phyloP scores from a whole-genome alignment of 2,329 filamentous ascomycete species.

The Albophoma yamanashiensis region DNA sequence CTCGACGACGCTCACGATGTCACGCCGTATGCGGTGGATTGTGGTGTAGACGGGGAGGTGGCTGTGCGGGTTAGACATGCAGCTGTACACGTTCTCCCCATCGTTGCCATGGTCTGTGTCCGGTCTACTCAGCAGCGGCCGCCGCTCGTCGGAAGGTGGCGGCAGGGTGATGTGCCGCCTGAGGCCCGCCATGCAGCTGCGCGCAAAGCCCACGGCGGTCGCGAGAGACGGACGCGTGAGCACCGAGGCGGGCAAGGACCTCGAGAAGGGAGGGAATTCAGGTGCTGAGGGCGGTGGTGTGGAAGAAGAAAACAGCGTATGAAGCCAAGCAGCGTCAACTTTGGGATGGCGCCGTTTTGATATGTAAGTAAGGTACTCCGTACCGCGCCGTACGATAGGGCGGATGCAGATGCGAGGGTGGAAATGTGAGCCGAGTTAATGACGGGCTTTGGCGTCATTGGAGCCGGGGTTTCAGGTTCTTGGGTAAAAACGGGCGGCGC shows the following conservation, averaged over 20 bases:
- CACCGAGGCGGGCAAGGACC: not conserved
- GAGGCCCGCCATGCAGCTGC: slow-evolving; percentile 8
- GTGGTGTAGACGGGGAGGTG: slow-evolving; percentile 65
- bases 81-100: slow-evolving; percentile 35
- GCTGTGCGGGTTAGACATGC: slow-evolving; percentile 45
- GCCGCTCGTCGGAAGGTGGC: slow-evolving; percentile 19
- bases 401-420: not conserved
- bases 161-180: slow-evolving; percentile 20
- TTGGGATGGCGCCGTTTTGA: not conserved
- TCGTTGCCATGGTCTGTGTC: slow-evolving; percentile 18
- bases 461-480: not conserved
- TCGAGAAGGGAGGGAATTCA: not conserved
- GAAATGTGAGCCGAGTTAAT: not conserved
- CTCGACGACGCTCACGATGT: slow-evolving; percentile 53
- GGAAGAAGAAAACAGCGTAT: not conserved
- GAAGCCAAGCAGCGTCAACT: not conserved
- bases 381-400: not conserved
- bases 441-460: not conserved
- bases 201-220: not conserved
- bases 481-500: not conserved
- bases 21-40: slow-evolving; percentile 60
- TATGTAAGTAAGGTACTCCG: not conserved
- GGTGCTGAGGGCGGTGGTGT: not conserved
- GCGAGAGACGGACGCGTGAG: not conserved
- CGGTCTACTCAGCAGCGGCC: slow-evolving; percentile 21